Percentiles rank a stretch among this genome's conserved stretches.
phyloP scores from a whole-genome alignment of 345 rosid genomes.

The Lepidium didymum region DNA sequence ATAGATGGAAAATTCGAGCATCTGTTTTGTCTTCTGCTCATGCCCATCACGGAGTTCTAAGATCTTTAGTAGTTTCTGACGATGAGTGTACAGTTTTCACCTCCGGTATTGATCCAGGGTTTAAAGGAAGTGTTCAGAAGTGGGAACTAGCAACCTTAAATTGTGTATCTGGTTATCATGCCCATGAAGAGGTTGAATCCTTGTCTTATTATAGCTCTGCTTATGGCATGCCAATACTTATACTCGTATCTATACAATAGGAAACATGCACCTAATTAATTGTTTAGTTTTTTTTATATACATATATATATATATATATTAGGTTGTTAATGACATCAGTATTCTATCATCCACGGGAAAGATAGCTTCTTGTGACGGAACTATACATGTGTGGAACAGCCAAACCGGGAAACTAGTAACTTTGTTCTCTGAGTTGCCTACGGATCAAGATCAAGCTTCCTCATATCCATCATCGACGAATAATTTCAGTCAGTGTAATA shows the following conservation, averaged over 20 bases:
- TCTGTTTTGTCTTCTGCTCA: constrained; percentile 65
- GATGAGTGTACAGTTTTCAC: constrained; percentile 83
- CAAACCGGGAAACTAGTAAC: constrained; percentile 70
- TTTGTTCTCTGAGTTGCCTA: constrained; percentile 57
- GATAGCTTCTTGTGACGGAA: constrained; percentile 95
- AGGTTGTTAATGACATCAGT: constrained; percentile 88
- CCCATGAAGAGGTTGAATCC: constrained; percentile 87
- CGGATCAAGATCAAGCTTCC: constrained; percentile 45
- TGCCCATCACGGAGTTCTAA: constrained; percentile 80
- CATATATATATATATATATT: constrained; percentile 22
- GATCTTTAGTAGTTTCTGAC: constrained; percentile 72
- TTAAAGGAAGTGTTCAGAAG: constrained; percentile 84
- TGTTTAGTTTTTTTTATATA: constrained; percentile 13
- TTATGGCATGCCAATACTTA: neutral
- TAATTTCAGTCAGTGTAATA: constrained; percentile 42
- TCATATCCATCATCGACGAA: constrained; percentile 38
- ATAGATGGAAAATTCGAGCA: constrained; percentile 86
- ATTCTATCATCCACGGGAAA: constrained; percentile 65
- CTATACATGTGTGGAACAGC: constrained; percentile 85
- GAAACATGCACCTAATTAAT: constrained; percentile 30
- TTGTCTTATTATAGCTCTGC: constrained; percentile 3
- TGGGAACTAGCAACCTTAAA: constrained; percentile 85
- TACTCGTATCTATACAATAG: neutral
- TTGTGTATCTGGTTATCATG: constrained; percentile 76
- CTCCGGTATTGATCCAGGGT: constrained; percentile 88